Evolutionary conservation across 768 basidiomycete species (phyloP), one percentile per base, ranked within the genome.

Genomic region (Macrolepiota fuliginosa): DNA sequence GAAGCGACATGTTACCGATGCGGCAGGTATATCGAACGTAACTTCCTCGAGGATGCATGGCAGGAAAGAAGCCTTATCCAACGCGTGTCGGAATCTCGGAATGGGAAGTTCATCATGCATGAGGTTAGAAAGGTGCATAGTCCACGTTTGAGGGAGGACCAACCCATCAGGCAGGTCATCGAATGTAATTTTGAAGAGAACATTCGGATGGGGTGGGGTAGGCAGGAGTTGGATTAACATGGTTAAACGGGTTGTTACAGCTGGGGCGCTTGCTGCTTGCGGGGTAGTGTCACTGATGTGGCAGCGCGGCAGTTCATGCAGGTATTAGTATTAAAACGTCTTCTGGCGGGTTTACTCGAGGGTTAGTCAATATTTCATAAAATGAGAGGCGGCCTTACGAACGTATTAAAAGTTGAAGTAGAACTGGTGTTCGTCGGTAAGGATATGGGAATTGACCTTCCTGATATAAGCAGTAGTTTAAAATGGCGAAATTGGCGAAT

Each of bases 161-260:
- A 87, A 67, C 39, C 73, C 69, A 13, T 70, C 67, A 56, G 86
- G 83, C 22, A 82, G 67, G 60, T 89, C 73, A 15, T 79, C 74
- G 65, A 89, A 88, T 36, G 79, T 67, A 47, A 90, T 70, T 2
- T 77, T 80, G 71, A 88, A 88, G 65, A 87, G 77, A 62, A 91
- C 81, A 45, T 81, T 79, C 12, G 86, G 80, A 35, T 80, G 66
- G 45, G 81, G 75, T 2, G 74, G 65, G 3, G 77, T 73, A 3
- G 78, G 75, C 29, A 74, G 68, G 24, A 90, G 82, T 69, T 79
- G 80, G 68, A 90, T 81, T 67, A 84, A 73, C 88, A 90, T 90
- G 36, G 29, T 49, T 35, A 32, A 37, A 24, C 27, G 24, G 37
- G 22, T 22, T n/a, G 35, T 54, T 54, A 49, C 35, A 32, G 35